Percentiles rank a stretch among this genome's conserved stretches.
Evolutionary conservation across 2,329 filamentous ascomycete species (phyloP).

Genomic region (Pseudopyricularia cyperi): DNA sequence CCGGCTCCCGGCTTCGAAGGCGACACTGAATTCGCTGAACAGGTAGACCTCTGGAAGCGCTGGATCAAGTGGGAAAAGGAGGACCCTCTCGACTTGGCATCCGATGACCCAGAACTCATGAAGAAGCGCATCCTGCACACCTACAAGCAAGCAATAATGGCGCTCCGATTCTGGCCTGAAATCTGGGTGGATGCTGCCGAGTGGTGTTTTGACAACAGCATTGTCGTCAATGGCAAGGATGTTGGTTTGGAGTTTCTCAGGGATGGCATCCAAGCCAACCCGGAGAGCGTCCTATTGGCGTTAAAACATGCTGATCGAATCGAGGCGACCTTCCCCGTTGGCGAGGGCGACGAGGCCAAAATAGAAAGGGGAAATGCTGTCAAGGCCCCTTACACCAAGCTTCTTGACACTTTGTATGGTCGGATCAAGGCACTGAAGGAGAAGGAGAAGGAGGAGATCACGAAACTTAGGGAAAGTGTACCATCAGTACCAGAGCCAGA

Average conservation of each 20-base stretch:
- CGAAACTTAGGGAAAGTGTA: slow-evolving; percentile 35
- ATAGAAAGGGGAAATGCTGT: slow-evolving; percentile 67
- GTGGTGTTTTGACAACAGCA: slow-evolving; percentile 73
- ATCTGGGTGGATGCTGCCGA: slow-evolving; percentile 93
- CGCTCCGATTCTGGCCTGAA: slow-evolving; percentile 85
- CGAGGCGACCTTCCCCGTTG: slow-evolving; percentile 63
- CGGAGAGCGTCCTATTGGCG: slow-evolving; percentile 81
- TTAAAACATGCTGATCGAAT: slow-evolving; percentile 83
- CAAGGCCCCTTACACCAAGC: slow-evolving; percentile 68
- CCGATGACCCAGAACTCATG: slow-evolving; percentile 64
- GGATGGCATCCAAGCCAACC: slow-evolving; percentile 77
- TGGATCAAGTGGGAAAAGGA: slow-evolving; percentile 96
- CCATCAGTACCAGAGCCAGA: slow-evolving; percentile 4
- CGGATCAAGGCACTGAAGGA: slow-evolving; percentile 63
- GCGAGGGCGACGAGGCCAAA: slow-evolving; percentile 63
- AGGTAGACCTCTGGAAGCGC: slow-evolving; percentile 79
- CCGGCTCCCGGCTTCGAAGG: slow-evolving; percentile 80
- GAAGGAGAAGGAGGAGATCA: slow-evolving; percentile 44
- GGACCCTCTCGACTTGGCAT: slow-evolving; percentile 74
- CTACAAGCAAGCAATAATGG: slow-evolving; percentile 90
- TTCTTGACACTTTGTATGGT: slow-evolving; percentile 79
- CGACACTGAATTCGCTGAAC: slow-evolving; percentile 67
- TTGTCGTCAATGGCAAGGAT: slow-evolving; percentile 46
- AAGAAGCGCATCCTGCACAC: slow-evolving; percentile 74
- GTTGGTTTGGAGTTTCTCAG: slow-evolving; percentile 63